phyloP scores from a whole-genome alignment of 305 asterid genomes.

The Fraxinus paxiana region DNA sequence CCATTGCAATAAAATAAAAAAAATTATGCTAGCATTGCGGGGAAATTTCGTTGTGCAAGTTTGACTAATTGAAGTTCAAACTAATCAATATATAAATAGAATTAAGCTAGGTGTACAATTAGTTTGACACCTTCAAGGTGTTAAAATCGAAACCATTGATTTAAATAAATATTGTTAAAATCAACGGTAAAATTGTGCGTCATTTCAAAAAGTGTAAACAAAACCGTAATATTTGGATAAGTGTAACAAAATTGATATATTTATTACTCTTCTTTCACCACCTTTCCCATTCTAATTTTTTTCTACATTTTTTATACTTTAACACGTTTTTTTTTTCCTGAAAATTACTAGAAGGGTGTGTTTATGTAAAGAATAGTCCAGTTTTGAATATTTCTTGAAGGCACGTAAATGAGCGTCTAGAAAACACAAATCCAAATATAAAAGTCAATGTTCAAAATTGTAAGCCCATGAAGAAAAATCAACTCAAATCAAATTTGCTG shows the following conservation, averaged over 20 bases:
- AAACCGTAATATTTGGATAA: too few relatives aligned
- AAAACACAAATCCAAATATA: conserved; percentile 18
- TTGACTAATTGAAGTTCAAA: background rate
- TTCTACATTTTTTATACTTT: background rate
- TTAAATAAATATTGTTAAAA: too few relatives aligned
- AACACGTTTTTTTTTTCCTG: background rate
- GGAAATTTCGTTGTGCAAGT: background rate
- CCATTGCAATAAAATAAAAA: background rate
- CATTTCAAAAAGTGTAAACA: background rate
- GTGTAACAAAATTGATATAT: background rate
- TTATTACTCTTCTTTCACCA: background rate
- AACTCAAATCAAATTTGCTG: conserved; percentile 17
- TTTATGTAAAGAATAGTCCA: background rate
- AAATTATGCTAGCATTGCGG: background rate
- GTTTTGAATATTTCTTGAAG: conserved; percentile 19
- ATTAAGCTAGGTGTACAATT: background rate
- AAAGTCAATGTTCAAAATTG: conserved; percentile 38
- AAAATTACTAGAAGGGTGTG: background rate
- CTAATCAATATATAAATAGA: background rate
- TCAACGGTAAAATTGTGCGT: background rate
- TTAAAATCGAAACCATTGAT: too few relatives aligned
- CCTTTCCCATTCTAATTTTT: background rate
- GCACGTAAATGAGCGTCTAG: conserved; percentile 20
- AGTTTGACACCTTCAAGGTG: background rate
- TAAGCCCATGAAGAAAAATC: conserved; percentile 10